phyloP scores from a whole-genome alignment of 805 yeast genomes.

The Candida odintsovae region DNA sequence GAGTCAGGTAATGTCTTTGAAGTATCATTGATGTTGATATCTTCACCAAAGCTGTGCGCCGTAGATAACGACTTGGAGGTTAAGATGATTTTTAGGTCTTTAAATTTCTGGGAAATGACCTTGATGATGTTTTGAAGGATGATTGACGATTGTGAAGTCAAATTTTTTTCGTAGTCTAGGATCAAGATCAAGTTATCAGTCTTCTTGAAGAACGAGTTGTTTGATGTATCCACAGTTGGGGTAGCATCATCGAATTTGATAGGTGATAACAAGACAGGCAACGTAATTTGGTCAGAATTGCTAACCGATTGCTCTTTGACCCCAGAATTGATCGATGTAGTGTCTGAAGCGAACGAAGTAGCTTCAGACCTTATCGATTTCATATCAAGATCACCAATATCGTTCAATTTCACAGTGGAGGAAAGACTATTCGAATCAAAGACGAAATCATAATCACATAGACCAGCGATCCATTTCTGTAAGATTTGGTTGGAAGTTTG shows the following conservation, averaged over 20 bases:
- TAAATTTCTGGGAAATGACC: slow-evolving; percentile 14
- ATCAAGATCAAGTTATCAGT: slow-evolving; percentile 11
- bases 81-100: slow-evolving; percentile 11
- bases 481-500: slow-evolving; percentile 25
- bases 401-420: slow-evolving; percentile 23
- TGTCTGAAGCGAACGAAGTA: neutral
- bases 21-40: neutral
- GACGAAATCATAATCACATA: slow-evolving; percentile 27
- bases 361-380: neutral
- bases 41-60: neutral
- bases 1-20: neutral
- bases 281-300: slow-evolving; percentile 9
- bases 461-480: slow-evolving; percentile 37
- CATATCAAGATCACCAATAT: neutral
- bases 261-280: slow-evolving; percentile 22
- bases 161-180: slow-evolving; percentile 14
- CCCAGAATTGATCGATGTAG: neutral
- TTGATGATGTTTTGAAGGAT: slow-evolving; percentile 19
- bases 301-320: neutral
- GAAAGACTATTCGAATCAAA: slow-evolving; percentile 27
- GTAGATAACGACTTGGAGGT: slow-evolving; percentile 1
- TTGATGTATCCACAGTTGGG: slow-evolving; percentile 4
- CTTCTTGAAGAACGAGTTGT: slow-evolving; percentile 5
- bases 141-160: slow-evolving; percentile 2
- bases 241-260: slow-evolving; percentile 7